Evolutionary conservation across 805 yeast species (phyloP).

Genomic region (Ogataea paradorogensis): DNA sequence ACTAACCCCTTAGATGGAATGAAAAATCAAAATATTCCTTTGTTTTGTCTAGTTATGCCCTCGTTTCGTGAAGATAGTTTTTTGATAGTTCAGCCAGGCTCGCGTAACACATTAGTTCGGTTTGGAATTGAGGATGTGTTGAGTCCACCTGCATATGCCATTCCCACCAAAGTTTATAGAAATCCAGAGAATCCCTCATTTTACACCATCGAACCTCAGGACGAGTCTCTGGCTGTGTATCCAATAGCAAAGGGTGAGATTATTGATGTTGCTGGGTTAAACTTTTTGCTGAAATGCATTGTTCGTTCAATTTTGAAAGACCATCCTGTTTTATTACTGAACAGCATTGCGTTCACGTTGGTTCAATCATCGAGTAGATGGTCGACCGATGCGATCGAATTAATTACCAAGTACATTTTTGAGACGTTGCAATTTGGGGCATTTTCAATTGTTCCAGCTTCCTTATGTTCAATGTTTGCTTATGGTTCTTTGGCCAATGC

Average conservation of each 20-base stretch:
- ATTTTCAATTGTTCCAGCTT: slow-evolving; percentile 62
- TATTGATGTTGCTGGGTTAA: slow-evolving; percentile 65
- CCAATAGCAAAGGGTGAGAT: slow-evolving; percentile 70
- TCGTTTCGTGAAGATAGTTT: slow-evolving; percentile 33
- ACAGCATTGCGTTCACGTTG: slow-evolving; percentile 63
- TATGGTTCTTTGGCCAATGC: slow-evolving; percentile 62
- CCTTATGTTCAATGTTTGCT: slow-evolving; percentile 73
- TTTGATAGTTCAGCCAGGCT: slow-evolving; percentile 74
- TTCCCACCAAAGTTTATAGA: slow-evolving; percentile 69
- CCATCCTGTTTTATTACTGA: slow-evolving; percentile 27
- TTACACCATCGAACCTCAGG: slow-evolving; percentile 40
- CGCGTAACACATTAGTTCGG: slow-evolving; percentile 67
- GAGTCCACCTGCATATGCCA: slow-evolving; percentile 67
- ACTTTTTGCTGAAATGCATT: slow-evolving; percentile 52
- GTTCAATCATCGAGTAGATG: slow-evolving; percentile 62
- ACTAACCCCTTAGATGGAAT: background rate
- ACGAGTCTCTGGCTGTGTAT: slow-evolving; percentile 42
- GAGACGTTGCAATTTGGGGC: slow-evolving; percentile 72
- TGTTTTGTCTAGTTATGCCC: slow-evolving; percentile 29
- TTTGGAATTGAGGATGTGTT: slow-evolving; percentile 77
- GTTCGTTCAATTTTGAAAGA: slow-evolving; percentile 47
- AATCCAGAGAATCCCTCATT: slow-evolving; percentile 21
- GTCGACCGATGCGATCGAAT: slow-evolving; percentile 66
- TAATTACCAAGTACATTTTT: slow-evolving; percentile 68
- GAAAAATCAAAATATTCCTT: slow-evolving; percentile 5